Percentiles rank a stretch among this genome's conserved stretches.
phyloP scores from a whole-genome alignment of 768 basidiomycete species.

The Podaxis sp. region DNA sequence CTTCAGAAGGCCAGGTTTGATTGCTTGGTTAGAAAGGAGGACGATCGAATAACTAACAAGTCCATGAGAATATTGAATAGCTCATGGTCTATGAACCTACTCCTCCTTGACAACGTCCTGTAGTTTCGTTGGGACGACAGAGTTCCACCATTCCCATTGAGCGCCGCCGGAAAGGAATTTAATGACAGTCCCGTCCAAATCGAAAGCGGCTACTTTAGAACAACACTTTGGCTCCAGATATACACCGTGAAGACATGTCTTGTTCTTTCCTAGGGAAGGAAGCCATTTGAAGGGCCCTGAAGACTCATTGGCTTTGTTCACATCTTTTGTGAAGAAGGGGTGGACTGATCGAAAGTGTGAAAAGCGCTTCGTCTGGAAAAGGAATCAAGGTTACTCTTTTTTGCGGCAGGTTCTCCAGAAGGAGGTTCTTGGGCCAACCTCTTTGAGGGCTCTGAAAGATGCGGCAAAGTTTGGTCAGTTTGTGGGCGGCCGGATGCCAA shows the following conservation, averaged over 20 bases:
- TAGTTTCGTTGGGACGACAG: conserved; percentile 60
- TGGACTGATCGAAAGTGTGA: conserved; percentile 26
- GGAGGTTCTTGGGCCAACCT: conserved; percentile 5
- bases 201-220: conserved; percentile 75
- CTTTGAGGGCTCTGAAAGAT: neutral
- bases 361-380: neutral
- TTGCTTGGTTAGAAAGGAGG: conserved; percentile 78
- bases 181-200: conserved; percentile 88
- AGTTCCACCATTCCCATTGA: conserved; percentile 74
- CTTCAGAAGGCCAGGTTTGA: conserved; percentile 46
- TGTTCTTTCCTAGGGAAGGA: conserved; percentile 33
- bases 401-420: conserved; percentile 6
- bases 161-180: conserved; percentile 33
- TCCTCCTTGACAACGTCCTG: conserved; percentile 58
- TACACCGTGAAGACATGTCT: conserved; percentile 42
- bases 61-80: neutral
- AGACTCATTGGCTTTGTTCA: conserved; percentile 4
- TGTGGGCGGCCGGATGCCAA: neutral
- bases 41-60: conserved; percentile 63
- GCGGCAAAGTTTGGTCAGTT: neutral
- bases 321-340: conserved; percentile 30
- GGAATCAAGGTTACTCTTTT: conserved; percentile 8
- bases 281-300: conserved; percentile 39
- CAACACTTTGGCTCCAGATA: conserved; percentile 42
- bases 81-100: conserved; percentile 35